These are phyloP conservation scores for Entomortierella lignicola DNA, from an alignment of 192 early-diverging fungal genomes.

Conservation along the genomic window DNA sequence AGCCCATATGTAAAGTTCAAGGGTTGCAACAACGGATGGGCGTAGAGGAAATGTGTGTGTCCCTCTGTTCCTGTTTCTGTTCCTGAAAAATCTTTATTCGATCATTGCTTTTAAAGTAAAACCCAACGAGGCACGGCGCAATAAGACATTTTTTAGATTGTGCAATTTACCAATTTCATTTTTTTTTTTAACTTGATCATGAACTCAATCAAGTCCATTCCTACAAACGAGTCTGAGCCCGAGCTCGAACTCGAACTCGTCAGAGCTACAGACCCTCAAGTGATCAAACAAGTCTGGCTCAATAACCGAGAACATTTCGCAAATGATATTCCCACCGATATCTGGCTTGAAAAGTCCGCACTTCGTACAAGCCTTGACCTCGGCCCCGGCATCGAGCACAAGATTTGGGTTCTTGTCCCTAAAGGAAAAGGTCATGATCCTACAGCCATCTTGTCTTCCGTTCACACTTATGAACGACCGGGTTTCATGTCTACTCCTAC, in stretches of 20 bases:
- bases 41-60: too few relatives aligned
- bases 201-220: not conserved
- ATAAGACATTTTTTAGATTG: too few relatives aligned
- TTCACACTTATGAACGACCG: slow-evolving; percentile 9
- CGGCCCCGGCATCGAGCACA: slow-evolving; percentile 13
- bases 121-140: too few relatives aligned
- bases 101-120: too few relatives aligned
- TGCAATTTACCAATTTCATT: too few relatives aligned
- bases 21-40: too few relatives aligned
- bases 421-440: slow-evolving; percentile 12
- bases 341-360: slow-evolving; percentile 12
- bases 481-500: not conserved
- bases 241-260: slow-evolving; percentile 12
- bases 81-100: too few relatives aligned
- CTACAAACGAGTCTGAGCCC: not conserved
- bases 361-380: slow-evolving; percentile 12
- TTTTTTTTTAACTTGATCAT: too few relatives aligned
- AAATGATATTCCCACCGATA: not conserved
- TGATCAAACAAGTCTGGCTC: slow-evolving; percentile 17
- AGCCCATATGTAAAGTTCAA: too few relatives aligned
- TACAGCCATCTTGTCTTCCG: slow-evolving; percentile 12
- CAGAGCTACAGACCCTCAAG: not conserved
- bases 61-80: too few relatives aligned
- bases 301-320: slow-evolving; percentile 11
- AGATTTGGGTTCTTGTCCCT: slow-evolving; percentile 24